phyloP scores from a whole-genome alignment of 257 asterid species.

The Datura wrightii region DNA sequence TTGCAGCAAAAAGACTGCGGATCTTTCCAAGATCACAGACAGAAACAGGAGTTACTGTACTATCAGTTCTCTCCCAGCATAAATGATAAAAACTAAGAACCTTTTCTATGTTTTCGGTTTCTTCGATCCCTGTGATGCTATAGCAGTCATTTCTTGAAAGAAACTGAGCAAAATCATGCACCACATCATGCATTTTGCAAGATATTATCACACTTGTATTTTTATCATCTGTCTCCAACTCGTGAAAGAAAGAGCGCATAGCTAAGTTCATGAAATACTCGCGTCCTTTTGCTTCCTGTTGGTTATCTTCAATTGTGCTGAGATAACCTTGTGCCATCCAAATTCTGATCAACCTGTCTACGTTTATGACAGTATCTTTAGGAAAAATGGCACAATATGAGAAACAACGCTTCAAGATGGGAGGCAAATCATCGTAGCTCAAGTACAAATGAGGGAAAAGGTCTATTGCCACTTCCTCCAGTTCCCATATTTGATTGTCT shows the following conservation, averaged over 20 bases:
- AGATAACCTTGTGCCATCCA: conserved; percentile 60
- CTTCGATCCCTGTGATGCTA: not conserved
- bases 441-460: conserved; percentile 40
- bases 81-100: conserved; percentile 22
- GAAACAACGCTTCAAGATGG: conserved; percentile 47
- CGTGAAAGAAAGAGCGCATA: conserved; percentile 42
- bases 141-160: conserved; percentile 25
- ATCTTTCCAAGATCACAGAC: conserved; percentile 13
- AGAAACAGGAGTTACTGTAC: not conserved
- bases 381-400: conserved; percentile 51
- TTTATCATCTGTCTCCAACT: conserved; percentile 26
- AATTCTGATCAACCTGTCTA: conserved; percentile 43
- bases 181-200: conserved; percentile 49
- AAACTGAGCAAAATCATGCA: conserved; percentile 39
- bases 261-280: conserved; percentile 37
- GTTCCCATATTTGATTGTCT: conserved; percentile 39
- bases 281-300: conserved; percentile 44
- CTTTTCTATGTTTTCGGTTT: not conserved
- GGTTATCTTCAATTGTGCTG: not conserved
- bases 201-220: not conserved
- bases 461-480: conserved; percentile 35
- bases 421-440: conserved; percentile 43
- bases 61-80: conserved; percentile 13
- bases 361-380: conserved; percentile 43
- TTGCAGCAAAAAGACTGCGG: conserved; percentile 25